Evolutionary conservation across 345 rosid species (phyloP).

Genomic region (Aethionema arabicum): DNA sequence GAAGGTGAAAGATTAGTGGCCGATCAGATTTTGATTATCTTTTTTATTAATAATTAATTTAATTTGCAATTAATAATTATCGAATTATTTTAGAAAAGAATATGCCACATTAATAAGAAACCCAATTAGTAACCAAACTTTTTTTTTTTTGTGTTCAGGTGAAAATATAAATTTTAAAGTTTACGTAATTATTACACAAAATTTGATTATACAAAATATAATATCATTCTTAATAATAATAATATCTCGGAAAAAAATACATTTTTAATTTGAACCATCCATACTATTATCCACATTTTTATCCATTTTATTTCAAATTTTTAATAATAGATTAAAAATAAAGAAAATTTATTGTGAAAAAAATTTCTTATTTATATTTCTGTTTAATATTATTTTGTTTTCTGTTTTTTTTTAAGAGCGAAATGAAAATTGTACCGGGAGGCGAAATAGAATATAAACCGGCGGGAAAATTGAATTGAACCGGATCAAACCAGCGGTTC

Average conservation of each 20-base stretch:
- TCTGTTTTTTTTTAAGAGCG: not conserved
- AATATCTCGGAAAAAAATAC: not conserved
- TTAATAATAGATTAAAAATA: not conserved
- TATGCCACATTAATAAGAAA: too few relatives aligned
- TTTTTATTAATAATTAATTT: not conserved
- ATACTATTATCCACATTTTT: constrained; percentile 28
- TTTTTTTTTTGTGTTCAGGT: too few relatives aligned
- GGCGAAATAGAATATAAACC: not conserved
- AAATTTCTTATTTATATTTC: too few relatives aligned
- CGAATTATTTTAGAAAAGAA: too few relatives aligned
- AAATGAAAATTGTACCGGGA: not conserved
- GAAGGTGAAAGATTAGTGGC: constrained; percentile 19
- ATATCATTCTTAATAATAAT: too few relatives aligned
- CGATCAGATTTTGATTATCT: not conserved
- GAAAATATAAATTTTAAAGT: too few relatives aligned
- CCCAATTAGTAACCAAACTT: too few relatives aligned
- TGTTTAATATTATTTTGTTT: too few relatives aligned
- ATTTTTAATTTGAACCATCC: constrained; percentile 29
- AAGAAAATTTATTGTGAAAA: too few relatives aligned
- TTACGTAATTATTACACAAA: too few relatives aligned
- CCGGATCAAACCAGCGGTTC: constrained; percentile 15
- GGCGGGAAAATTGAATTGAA: not conserved
- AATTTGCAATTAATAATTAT: not conserved
- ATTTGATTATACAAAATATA: too few relatives aligned
- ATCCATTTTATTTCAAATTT: constrained; percentile 20